Percentiles rank a stretch among this genome's conserved stretches.
phyloP scores from a whole-genome alignment of 495 filamentous ascomycete genomes.

The Aspergillus biplanus region DNA sequence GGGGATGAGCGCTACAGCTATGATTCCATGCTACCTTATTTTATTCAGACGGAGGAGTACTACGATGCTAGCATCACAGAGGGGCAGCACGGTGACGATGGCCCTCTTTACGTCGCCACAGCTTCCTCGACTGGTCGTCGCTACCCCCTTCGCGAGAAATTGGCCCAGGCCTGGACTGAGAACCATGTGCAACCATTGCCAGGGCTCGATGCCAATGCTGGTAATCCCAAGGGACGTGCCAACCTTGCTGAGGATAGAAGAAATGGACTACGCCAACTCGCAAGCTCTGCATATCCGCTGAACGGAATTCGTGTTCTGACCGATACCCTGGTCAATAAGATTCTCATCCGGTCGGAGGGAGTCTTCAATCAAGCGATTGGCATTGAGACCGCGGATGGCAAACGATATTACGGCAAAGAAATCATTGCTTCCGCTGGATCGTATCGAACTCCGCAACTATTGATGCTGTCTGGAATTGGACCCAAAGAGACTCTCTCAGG shows the following conservation, averaged over 20 bases:
- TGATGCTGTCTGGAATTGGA: not conserved
- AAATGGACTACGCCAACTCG: not conserved
- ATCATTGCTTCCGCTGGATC: not conserved
- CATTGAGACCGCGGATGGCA: not conserved
- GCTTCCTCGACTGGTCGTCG: not conserved
- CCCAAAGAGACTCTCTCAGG: not conserved
- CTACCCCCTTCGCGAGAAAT: not conserved
- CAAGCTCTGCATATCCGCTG: not conserved
- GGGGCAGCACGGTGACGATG: not conserved
- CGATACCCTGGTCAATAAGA: not conserved
- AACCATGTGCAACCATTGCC: too few species aligned
- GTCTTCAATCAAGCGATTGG: not conserved
- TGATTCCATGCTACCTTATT: not conserved
- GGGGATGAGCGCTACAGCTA: not conserved
- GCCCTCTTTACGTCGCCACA: not conserved
- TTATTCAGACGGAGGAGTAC: not conserved
- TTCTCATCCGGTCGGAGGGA: not conserved
- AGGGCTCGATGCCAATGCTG: not conserved
- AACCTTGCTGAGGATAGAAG: not conserved
- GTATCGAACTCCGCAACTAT: not conserved
- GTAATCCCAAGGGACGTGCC: not conserved
- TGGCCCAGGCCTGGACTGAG: not conserved
- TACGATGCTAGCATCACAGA: not conserved
- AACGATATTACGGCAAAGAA: not conserved
- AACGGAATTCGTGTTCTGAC: not conserved